These are phyloP conservation scores for Xylaria sp. DNA, from an alignment of 2,329 filamentous ascomycete species.

Conservation along the genomic window DNA sequence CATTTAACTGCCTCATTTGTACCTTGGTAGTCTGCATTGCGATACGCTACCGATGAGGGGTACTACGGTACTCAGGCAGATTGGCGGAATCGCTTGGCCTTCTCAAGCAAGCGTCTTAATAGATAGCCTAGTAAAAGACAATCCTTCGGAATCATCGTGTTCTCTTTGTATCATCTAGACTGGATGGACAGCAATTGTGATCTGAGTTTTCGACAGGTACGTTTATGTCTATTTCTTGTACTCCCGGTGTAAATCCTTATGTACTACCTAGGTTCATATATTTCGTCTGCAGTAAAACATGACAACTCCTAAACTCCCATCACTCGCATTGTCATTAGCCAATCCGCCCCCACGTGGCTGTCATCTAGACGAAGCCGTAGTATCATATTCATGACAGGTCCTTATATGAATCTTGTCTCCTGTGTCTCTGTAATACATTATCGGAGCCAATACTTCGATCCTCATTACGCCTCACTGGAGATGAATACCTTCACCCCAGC, in stretches of 20 bases:
- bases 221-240: constrained; percentile 14
- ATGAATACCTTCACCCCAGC: constrained; percentile 16
- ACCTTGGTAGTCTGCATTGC: constrained; percentile 32
- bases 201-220: neutral
- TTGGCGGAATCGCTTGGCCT: neutral
- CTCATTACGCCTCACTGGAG: constrained; percentile 1
- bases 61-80: neutral
- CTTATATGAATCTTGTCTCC: constrained; percentile 15
- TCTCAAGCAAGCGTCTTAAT: neutral
- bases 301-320: constrained; percentile 30
- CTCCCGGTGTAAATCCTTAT: neutral
- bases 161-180: neutral
- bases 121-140: no score
- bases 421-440: constrained; percentile 14
- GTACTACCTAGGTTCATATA: constrained; percentile 1
- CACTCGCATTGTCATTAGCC: constrained; percentile 20
- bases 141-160: neutral
- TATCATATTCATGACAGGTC: constrained; percentile 26
- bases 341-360: constrained; percentile 31
- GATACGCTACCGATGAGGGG: constrained; percentile 7
- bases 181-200: neutral
- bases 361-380: constrained; percentile 48
- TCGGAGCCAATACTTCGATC: neutral
- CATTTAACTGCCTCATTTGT: constrained; percentile 30
- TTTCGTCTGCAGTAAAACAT: neutral